Percentiles rank a stretch among this genome's conserved stretches.
These are phyloP conservation scores for Ogataea ganodermae DNA, from an alignment of 805 yeast genomes.

Conservation along the genomic window DNA sequence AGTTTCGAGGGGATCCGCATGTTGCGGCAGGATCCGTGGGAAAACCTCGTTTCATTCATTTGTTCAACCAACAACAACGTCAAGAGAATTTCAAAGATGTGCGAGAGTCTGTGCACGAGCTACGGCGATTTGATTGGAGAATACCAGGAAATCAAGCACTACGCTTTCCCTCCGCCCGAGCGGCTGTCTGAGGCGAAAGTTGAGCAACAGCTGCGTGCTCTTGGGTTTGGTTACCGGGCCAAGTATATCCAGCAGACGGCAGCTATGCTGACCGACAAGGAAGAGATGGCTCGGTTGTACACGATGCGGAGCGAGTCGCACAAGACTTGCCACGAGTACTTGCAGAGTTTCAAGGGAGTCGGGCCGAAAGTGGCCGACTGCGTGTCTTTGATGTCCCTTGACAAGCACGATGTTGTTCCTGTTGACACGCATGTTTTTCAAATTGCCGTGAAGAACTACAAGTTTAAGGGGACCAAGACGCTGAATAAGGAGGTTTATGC, in stretches of 20 bases:
- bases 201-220: slow-evolving; percentile 41
- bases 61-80: slow-evolving; percentile 97
- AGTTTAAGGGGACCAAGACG: slow-evolving; percentile 46
- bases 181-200: slow-evolving; percentile 40
- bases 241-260: slow-evolving; percentile 84
- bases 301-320: slow-evolving; percentile 40
- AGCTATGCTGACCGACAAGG: slow-evolving; percentile 44
- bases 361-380: slow-evolving; percentile 99
- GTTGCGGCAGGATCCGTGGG: slow-evolving; percentile 96
- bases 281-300: slow-evolving; percentile 39
- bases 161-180: slow-evolving; percentile 73
- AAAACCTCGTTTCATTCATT: slow-evolving; percentile 82
- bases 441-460: slow-evolving; percentile 82
- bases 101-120: slow-evolving; percentile 69
- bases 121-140: slow-evolving; percentile 65
- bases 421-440: slow-evolving; percentile 95
- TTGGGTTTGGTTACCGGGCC: slow-evolving; percentile 90
- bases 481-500: slow-evolving; percentile 55
- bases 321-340: slow-evolving; percentile 53
- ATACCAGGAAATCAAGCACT: slow-evolving; percentile 56
- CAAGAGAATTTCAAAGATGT: slow-evolving; percentile 90
- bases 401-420: slow-evolving; percentile 85
- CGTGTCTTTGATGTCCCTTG: slow-evolving; percentile 87
- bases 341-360: slow-evolving; percentile 77
- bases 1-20: slow-evolving; percentile 74